Evolutionary conservation across 2,329 filamentous ascomycete genomes (phyloP).

Genomic region (Aspergillus sp.): DNA sequence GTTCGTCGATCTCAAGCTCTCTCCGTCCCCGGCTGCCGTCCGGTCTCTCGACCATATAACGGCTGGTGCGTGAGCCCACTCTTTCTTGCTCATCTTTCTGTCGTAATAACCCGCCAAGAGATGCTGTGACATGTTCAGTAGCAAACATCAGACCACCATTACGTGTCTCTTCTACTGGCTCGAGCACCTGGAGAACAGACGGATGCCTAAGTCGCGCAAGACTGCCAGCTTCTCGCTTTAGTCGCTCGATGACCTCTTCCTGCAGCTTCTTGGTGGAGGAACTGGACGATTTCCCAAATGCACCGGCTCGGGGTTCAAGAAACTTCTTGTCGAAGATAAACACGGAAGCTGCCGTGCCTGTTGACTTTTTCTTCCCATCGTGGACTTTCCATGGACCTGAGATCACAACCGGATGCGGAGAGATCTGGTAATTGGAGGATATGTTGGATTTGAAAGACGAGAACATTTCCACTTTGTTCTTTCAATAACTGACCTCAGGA

Average conservation of each 20-base stretch:
- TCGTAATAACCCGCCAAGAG: conserved; percentile 70
- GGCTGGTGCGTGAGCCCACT: conserved; percentile 63
- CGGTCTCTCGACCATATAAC: conserved; percentile 72
- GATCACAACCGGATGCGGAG: conserved; percentile 65
- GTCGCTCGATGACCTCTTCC: conserved; percentile 82
- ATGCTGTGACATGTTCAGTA: conserved; percentile 83
- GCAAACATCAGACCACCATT: conserved; percentile 91
- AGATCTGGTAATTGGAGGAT: conserved; percentile 79
- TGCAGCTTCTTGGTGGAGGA: conserved; percentile 69
- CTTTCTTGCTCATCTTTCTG: conserved; percentile 89
- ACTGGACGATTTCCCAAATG: conserved; percentile 54
- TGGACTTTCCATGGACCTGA: conserved; percentile 96
- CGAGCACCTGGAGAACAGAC: conserved; percentile 82
- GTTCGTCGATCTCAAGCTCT: conserved; percentile 88
- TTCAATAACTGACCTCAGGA: neutral
- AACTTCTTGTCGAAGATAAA: conserved; percentile 92
- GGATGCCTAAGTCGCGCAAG: conserved; percentile 85
- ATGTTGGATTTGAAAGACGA: conserved; percentile 93
- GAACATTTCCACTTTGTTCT: conserved; percentile 61
- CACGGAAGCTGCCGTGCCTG: conserved; percentile 78
- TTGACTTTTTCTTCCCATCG: conserved; percentile 94
- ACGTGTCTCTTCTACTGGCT: conserved; percentile 91
- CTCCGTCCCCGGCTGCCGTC: conserved; percentile 66
- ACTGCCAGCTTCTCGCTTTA: conserved; percentile 87
- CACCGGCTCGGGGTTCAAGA: conserved; percentile 62